Conservation (phyloP, 2,329 filamentous ascomycete genomes). For the Fusarium caatingaense region DNA sequence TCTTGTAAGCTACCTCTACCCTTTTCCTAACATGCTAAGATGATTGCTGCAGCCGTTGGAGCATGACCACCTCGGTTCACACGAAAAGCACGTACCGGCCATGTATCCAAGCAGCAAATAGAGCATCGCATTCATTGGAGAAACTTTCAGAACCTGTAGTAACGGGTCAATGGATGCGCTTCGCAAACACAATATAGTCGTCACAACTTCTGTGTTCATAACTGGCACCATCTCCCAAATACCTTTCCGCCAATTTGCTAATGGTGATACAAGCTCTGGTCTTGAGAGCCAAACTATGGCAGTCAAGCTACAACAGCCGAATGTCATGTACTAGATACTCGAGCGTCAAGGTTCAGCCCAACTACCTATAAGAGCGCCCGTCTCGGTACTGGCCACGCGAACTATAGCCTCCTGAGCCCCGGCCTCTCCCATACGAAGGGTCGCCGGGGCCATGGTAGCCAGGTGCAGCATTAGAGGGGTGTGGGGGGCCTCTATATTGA, state of each 20-base stretch:
- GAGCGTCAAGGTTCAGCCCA: neutral
- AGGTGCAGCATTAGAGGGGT: slow-evolving; percentile 22
- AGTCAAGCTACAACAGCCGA: neutral
- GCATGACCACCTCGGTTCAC: neutral
- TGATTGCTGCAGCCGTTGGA: neutral
- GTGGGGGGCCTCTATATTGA: slow-evolving; percentile 35
- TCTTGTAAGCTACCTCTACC: neutral
- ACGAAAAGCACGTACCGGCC: neutral
- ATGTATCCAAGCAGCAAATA: neutral
- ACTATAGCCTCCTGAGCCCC: slow-evolving; percentile 36
- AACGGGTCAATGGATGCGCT: neutral
- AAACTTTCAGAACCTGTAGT: neutral
- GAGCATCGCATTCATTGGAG: neutral
- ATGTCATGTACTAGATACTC: neutral
- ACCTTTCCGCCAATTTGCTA: neutral
- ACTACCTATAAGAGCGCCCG: slow-evolving; percentile 42
- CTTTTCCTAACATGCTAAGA: neutral
- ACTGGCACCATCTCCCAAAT: neutral
- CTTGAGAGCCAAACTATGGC: neutral
- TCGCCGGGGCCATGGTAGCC: slow-evolving; percentile 40
- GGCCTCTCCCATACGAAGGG: slow-evolving; percentile 31
- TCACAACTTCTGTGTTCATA: neutral
- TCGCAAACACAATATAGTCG: neutral
- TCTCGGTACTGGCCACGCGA: slow-evolving; percentile 38
- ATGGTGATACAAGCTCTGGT: neutral